Evolutionary conservation across 2,329 filamentous ascomycete genomes (phyloP).

Genomic region (Microdochium trichocladiopsis): DNA sequence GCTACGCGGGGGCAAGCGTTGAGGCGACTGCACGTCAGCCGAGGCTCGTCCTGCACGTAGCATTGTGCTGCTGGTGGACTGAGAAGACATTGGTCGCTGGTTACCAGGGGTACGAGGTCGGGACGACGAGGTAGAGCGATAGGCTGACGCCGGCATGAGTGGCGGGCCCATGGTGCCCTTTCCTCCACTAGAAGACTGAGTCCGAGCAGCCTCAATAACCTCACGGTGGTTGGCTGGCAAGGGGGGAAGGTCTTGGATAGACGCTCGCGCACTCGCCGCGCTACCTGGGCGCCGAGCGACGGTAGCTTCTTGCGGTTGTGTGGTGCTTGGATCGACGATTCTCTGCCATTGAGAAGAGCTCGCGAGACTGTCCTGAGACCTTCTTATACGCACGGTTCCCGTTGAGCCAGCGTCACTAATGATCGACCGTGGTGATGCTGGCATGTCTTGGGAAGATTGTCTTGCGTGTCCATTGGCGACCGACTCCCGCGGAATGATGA

Average conservation of each 20-base stretch:
- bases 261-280: constrained; percentile 54
- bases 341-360: constrained; percentile 33
- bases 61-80: constrained; percentile 43
- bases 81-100: constrained; percentile 32
- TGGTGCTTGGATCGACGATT: constrained; percentile 23
- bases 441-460: neutral
- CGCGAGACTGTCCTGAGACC: constrained; percentile 42
- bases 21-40: constrained; percentile 43
- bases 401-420: constrained; percentile 17
- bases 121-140: constrained; percentile 30
- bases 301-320: constrained; percentile 26
- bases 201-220: constrained; percentile 73
- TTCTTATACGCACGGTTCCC: constrained; percentile 32
- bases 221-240: constrained; percentile 78
- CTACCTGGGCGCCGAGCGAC: constrained; percentile 58
- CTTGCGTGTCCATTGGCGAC: constrained; percentile 26
- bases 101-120: constrained; percentile 57
- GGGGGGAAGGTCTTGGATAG: constrained; percentile 50
- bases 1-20: constrained; percentile 31
- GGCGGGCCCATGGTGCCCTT: constrained; percentile 72
- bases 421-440: neutral
- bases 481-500: constrained; percentile 47
- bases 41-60: constrained; percentile 47
- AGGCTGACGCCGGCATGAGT: constrained; percentile 70
- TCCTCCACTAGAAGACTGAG: constrained; percentile 40